Base-by-base conservation (phyloP, 2,329 filamentous ascomycete species). In the Ascomycota sp. region DNA sequence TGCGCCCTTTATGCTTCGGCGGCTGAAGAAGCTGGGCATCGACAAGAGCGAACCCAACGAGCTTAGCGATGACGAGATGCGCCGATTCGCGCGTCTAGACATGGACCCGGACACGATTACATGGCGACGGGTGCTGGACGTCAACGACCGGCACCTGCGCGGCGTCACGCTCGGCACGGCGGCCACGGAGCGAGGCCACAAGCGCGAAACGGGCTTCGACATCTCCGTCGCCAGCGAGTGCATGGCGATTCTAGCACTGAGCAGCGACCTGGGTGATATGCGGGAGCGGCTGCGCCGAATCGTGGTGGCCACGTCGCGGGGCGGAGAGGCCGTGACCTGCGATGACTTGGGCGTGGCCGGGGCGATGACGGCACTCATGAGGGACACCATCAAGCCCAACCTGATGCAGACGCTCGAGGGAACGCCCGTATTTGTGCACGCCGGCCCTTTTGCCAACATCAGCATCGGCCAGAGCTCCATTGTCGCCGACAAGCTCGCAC, bases 401-500 rank as follows among this genome's bases (percentile, higher is more conserved):
- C 61, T 98, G 38, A 95, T 98, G 89, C 89, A 98, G 56, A 93
- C 82, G 20, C 63, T 98, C 31, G 89, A 98, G 52, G 89, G 89
- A 20, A 98, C 89, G 7, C 89, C 89, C 0, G 89, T 95, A 3
- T 91, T 98, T 47, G 89, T 98, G 10, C 89, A 98, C 47, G 89
- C 89, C 15, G 89, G 89, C 4, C 89, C 89, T 11, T 98, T 98
- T 45, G 89, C 89, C 47, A 98, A 98, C 55, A 98, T 98, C 51
- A 86, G 77, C 53, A 95, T 98, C 39, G 89, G 89, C 29, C 89
- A 91, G 52, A 93, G 81, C 56, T 94, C 85, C 7, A 80, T 95
- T 33, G 65, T 98, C 34, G 86, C 89, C 11, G 89, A 95, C 52
- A 91, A 85, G 57, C 71, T 98, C 50, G 89, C 89, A 1, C 63